phyloP scores from a whole-genome alignment of 2,329 filamentous ascomycete species.

The Ampelomyces quisqualis region DNA sequence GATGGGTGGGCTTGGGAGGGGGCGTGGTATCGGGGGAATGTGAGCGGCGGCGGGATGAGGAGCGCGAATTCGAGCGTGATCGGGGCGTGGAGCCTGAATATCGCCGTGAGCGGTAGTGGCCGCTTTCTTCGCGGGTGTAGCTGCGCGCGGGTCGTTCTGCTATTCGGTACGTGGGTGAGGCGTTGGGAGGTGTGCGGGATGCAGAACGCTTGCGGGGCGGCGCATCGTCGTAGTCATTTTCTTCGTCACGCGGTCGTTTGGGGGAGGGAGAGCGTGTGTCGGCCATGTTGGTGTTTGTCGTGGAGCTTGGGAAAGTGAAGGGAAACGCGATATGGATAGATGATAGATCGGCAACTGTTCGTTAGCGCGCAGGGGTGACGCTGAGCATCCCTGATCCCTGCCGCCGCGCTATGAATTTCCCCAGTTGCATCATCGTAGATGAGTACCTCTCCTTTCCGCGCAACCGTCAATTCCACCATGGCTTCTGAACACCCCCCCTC shows the following conservation, averaged over 20 bases:
- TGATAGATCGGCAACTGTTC: conserved; percentile 11
- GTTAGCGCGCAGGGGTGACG: conserved; percentile 12
- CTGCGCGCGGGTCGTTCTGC: conserved; percentile 40
- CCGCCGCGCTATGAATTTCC: conserved; percentile 10
- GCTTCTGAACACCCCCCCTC: conserved; percentile 42
- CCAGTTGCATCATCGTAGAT: conserved; percentile 18
- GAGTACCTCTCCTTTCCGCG: background rate
- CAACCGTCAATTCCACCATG: conserved; percentile 18
- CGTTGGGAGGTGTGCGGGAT: conserved; percentile 32
- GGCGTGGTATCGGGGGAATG: conserved; percentile 33
- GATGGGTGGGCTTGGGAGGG: conserved; percentile 53
- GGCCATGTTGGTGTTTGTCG: conserved; percentile 17
- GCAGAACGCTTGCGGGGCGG: conserved; percentile 39
- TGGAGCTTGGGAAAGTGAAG: background rate
- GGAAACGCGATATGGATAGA: conserved; percentile 12
- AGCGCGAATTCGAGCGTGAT: conserved; percentile 19
- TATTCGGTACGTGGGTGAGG: conserved; percentile 30
- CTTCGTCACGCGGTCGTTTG: conserved; percentile 34
- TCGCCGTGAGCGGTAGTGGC: conserved; percentile 23
- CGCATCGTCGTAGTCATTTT: conserved; percentile 28
- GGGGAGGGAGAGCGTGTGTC: conserved; percentile 23
- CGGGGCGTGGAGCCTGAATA: conserved; percentile 22
- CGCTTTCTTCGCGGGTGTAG: conserved; percentile 38
- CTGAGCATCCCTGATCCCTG: conserved; percentile 3
- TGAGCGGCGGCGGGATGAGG: conserved; percentile 19